Conservation (phyloP, 2,329 filamentous ascomycete genomes). For the Chaetomiaceae sp. region DNA sequence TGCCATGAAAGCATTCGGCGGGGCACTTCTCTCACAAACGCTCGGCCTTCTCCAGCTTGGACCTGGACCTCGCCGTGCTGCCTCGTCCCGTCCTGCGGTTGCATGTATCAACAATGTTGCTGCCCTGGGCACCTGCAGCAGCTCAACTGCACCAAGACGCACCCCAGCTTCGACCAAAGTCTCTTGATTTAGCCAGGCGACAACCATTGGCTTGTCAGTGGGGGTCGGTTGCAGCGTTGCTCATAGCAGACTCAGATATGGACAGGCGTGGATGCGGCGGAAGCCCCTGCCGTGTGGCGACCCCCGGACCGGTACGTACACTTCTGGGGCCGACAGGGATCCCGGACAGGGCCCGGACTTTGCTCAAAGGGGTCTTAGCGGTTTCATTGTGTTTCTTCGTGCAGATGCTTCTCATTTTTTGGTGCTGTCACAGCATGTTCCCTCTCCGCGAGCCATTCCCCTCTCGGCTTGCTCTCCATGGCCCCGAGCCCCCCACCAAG, state of each 20-base stretch:
- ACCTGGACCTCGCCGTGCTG: conserved; percentile 1
- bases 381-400: conserved; percentile 27
- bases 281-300: conserved; percentile 18
- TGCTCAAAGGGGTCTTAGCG: conserved; percentile 26
- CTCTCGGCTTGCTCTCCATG: conserved; percentile 15
- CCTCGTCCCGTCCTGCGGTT: conserved; percentile 10
- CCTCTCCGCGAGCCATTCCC: conserved; percentile 15
- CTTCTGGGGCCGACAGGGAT: conserved; percentile 18
- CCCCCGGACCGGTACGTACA: conserved; percentile 12
- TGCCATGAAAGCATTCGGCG: background rate
- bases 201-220: conserved; percentile 21
- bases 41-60: conserved; percentile 10
- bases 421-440: conserved; percentile 22
- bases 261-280: conserved; percentile 21
- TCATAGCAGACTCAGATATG: conserved; percentile 23
- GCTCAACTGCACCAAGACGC: conserved; percentile 20
- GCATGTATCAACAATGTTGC: background rate
- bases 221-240: conserved; percentile 19
- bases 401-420: conserved; percentile 23
- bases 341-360: conserved; percentile 11
- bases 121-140: conserved; percentile 9
- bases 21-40: background rate
- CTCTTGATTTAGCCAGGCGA: conserved; percentile 25
- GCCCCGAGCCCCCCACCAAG: conserved; percentile 12
- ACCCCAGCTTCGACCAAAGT: conserved; percentile 22